Conservation (phyloP, 805 yeast species). For the Yarrowia divulgata region DNA sequence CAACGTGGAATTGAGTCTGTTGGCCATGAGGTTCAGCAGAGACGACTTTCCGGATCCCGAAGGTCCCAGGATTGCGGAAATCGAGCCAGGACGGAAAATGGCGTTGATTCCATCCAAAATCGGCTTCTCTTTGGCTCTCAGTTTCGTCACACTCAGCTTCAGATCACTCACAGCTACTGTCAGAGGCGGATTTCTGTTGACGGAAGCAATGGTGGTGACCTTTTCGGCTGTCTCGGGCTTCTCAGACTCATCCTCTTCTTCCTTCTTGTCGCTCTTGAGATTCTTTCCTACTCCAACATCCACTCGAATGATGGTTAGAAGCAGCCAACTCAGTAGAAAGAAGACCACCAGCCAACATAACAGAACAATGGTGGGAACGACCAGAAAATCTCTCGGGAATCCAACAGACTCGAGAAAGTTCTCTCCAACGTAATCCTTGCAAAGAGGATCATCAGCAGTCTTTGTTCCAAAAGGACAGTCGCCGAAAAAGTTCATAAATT, state of each 20-base stretch:
- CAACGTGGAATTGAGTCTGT: slow-evolving; percentile 57
- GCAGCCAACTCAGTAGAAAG: slow-evolving; percentile 57
- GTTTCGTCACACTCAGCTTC: slow-evolving; percentile 43
- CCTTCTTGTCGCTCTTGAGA: slow-evolving; percentile 38
- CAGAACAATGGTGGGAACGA: slow-evolving; percentile 66
- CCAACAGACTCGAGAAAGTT: slow-evolving; percentile 66
- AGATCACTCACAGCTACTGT: slow-evolving; percentile 26
- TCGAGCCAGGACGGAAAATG: slow-evolving; percentile 59
- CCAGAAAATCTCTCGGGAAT: slow-evolving; percentile 67
- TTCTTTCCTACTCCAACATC: slow-evolving; percentile 60
- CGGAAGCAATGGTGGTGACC: slow-evolving; percentile 43
- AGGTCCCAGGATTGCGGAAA: slow-evolving; percentile 82
- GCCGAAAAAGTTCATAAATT: slow-evolving; percentile 68
- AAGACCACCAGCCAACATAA: slow-evolving; percentile 67
- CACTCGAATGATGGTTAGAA: slow-evolving; percentile 58
- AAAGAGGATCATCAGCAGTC: slow-evolving; percentile 47
- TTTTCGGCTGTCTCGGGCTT: slow-evolving; percentile 4
- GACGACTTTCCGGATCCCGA: slow-evolving; percentile 83
- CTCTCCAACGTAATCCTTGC: slow-evolving; percentile 62
- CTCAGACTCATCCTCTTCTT: neutral
- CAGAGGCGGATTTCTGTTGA: slow-evolving; percentile 27
- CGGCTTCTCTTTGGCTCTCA: slow-evolving; percentile 45
- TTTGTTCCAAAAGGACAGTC: slow-evolving; percentile 57
- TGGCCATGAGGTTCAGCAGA: slow-evolving; percentile 66
- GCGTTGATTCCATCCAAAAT: slow-evolving; percentile 61